Evolutionary conservation across 106 monocot genomes (phyloP).

Genomic region (Dioscorea alata): DNA sequence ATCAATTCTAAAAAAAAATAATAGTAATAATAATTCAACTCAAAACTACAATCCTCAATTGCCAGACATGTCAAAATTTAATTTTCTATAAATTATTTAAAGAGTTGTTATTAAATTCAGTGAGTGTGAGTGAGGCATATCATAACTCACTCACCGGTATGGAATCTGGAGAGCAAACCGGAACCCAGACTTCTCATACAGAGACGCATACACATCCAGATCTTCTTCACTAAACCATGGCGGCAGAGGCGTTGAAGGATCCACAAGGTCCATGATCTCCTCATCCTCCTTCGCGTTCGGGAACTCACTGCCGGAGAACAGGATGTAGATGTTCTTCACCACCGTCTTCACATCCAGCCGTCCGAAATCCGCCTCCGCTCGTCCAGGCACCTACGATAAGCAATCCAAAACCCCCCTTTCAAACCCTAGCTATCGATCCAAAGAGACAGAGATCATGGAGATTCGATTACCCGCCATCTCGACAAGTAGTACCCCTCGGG

Average conservation of each 20-base stretch:
- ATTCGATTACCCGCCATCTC: conserved; percentile 43
- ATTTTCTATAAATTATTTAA: no score
- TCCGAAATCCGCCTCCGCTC: conserved; percentile 34
- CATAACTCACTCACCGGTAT: conserved; percentile 4
- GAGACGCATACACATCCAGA: conserved; percentile 12
- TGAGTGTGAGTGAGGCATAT: no score
- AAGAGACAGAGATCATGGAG: no score
- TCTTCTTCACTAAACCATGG: conserved; percentile 35
- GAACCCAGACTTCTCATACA: conserved; percentile 31
- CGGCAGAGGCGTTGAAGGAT: conserved; percentile 24
- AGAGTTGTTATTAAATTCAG: no score
- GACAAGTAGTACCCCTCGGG: conserved; percentile 24
- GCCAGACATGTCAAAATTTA: no score
- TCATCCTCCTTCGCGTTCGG: conserved; percentile 25
- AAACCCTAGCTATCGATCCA: no score
- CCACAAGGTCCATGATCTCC: conserved; percentile 39
- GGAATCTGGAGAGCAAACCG: conserved; percentile 20
- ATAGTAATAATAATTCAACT: no score
- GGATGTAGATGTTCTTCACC: conserved; percentile 28
- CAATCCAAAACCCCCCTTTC: no score
- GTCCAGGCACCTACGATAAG: conserved; percentile 17
- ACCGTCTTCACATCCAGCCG: conserved; percentile 35
- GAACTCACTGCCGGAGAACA: conserved; percentile 28
- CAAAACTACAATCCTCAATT: no score
- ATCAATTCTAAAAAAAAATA: no score